Base-by-base conservation (phyloP, 2,329 filamentous ascomycete genomes). In the Gnomoniopsis smithogilvyi region DNA sequence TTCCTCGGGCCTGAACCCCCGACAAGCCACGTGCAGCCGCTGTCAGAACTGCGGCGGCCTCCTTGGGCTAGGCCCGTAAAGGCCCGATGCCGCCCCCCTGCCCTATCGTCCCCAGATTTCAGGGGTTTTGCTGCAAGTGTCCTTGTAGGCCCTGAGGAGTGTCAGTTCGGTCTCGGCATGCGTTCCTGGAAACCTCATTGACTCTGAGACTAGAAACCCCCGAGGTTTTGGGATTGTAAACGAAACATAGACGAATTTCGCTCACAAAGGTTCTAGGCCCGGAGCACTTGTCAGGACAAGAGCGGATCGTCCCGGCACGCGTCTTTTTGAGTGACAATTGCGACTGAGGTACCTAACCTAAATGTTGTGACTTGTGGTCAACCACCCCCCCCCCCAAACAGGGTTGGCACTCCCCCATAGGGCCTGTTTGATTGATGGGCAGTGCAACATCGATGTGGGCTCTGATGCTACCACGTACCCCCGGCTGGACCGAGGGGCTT, bases 11-110 rank as follows among this genome's bases (percentile, higher is more conserved):
- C 50, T 11, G 21, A 14, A 11, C 21, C 36, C 41, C n/a, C 50
- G 11, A 15, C n/a, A 19, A 26, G 56, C 56, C 56, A 58, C 56
- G 49, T 58, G 49, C 50, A 56, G 26, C 30, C 46, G 58, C 52
- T 47, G 58, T 53, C 48, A 47, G 30, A 26, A 24, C 38, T 38
- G 52, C 52, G 57, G 52, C 52, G 51, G 30, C 52, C 45, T 52
- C 26, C 24, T 45, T 43, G 22, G 14, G 36, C 36, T 12, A n/a
- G n/a, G n/a, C n/a, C n/a, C n/a, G n/a, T n/a, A n/a, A 3, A 41
- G 12, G 12, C 17, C 36, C 36, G 17, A 15, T 41, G 17, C 12
- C 15, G 14, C 12, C 17, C 12, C 17, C 48, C 49, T 11, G 54
- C 24, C 43, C 48, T n/a, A 26, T 47, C 53, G 26, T 41, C 30